Conservation (phyloP, 805 yeast species). For the Brettanomyces bruxellensis region DNA sequence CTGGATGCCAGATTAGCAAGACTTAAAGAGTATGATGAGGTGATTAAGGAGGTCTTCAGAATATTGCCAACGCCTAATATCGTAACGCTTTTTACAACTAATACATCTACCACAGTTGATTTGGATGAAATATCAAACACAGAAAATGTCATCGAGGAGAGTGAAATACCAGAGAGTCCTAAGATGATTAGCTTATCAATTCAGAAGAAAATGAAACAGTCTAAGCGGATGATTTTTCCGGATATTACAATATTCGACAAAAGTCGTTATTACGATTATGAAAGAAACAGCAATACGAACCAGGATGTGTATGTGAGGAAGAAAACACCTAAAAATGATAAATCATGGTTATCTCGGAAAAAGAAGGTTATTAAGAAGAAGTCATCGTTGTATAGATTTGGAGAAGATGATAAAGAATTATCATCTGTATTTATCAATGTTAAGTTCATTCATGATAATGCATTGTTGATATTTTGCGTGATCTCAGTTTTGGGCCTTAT, state of each 20-base stretch:
- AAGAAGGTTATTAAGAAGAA: conserved; percentile 11
- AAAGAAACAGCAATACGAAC: conserved; percentile 35
- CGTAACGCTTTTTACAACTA: conserved; percentile 50
- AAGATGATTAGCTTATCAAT: conserved; percentile 23
- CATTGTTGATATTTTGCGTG: conserved; percentile 27
- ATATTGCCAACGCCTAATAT: conserved; percentile 68
- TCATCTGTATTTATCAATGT: conserved; percentile 32
- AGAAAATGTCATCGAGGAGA: conserved; percentile 10
- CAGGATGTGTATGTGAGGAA: conserved; percentile 13
- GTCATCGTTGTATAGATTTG: conserved; percentile 15
- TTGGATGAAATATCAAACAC: conserved; percentile 7
- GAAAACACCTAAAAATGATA: conserved; percentile 14
- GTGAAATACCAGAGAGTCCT: conserved; percentile 26
- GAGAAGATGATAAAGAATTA: conserved; percentile 22
- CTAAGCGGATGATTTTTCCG: conserved; percentile 38
- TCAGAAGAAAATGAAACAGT: conserved; percentile 15
- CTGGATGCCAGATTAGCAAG: conserved; percentile 29
- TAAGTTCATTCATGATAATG: conserved; percentile 43
- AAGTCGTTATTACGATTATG: conserved; percentile 41
- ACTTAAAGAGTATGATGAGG: conserved; percentile 20
- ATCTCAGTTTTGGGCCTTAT: conserved; percentile 4
- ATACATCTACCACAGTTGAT: conserved; percentile 17
- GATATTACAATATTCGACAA: conserved; percentile 45
- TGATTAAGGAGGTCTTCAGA: conserved; percentile 47
- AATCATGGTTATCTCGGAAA: conserved; percentile 24